A percentile compares a stretch with the other conserved stretches of the same genome.
phyloP scores from a whole-genome alignment of 192 early-diverging fungal species.

The Backusella parvicylindrica region DNA sequence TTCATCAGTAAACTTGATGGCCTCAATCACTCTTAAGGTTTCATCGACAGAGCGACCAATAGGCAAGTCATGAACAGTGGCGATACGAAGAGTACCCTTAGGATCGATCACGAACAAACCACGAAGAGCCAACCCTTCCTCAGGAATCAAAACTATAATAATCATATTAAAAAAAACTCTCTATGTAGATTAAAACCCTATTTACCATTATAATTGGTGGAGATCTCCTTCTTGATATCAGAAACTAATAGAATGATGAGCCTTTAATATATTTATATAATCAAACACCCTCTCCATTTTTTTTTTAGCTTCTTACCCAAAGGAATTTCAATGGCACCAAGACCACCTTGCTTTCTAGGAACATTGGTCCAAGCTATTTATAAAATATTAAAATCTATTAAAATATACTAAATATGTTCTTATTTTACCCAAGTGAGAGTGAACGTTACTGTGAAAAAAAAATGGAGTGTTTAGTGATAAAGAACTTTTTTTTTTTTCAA shows the following conservation, averaged over 20 bases:
- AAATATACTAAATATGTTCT: neutral
- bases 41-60: conserved; percentile 66
- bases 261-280: neutral
- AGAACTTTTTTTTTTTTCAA: too few species aligned
- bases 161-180: neutral
- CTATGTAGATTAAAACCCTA: neutral
- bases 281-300: neutral
- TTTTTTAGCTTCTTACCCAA: neutral
- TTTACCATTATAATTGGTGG: conserved; percentile 74
- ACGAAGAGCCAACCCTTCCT: conserved; percentile 67
- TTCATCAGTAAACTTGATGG: conserved; percentile 55
- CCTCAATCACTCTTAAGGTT: conserved; percentile 59
- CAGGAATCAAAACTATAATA: conserved; percentile 66
- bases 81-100: conserved; percentile 54
- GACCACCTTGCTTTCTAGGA: conserved; percentile 84
- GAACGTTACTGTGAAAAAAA: conserved; percentile 8
- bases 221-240: conserved; percentile 74
- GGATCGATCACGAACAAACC: conserved; percentile 64
- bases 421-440: conserved; percentile 20
- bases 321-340: conserved; percentile 90
- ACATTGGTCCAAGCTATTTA: conserved; percentile 88
- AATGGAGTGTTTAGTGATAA: neutral
- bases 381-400: conserved; percentile 46
- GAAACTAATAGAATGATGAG: conserved; percentile 1
- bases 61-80: conserved; percentile 56